These are phyloP conservation scores for Arctium minus DNA, from an alignment of 129 eudicot genomes.

Conservation along the genomic window DNA sequence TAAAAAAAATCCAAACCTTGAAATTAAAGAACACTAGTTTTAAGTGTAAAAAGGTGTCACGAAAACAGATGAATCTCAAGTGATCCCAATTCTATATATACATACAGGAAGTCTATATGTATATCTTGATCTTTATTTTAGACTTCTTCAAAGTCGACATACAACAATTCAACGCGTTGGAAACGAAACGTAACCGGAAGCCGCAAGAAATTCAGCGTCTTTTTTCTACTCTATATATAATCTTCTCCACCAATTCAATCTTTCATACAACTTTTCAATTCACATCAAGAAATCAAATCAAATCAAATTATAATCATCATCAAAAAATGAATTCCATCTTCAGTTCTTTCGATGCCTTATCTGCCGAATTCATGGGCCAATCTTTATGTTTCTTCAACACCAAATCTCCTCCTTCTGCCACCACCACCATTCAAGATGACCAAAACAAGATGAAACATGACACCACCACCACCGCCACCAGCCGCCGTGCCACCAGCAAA, in stretches of 20 bases:
- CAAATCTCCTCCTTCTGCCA: neutral
- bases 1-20: too few species aligned
- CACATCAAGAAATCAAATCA: neutral
- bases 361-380: slow-evolving; percentile 31
- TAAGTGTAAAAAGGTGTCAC: too few species aligned
- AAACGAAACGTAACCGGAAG: neutral
- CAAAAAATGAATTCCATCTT: slow-evolving; percentile 44
- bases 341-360: slow-evolving; percentile 47
- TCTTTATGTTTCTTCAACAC: slow-evolving; percentile 2
- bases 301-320: neutral
- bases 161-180: slow-evolving; percentile 2
- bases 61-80: too few species aligned
- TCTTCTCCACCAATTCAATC: neutral
- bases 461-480: neutral
- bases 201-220: neutral
- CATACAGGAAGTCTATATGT: too few species aligned
- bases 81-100: too few species aligned
- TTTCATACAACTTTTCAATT: neutral
- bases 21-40: too few species aligned
- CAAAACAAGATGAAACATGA: slow-evolving; percentile 5
- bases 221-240: neutral
- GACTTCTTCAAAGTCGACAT: neutral
- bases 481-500: neutral
- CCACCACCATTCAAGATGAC: slow-evolving; percentile 1
- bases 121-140: neutral